Percentiles rank a stretch among this genome's conserved stretches.
These are phyloP conservation scores for Carex sylvatica DNA, from an alignment of 202 grass and related monocot genomes.

Conservation along the genomic window DNA sequence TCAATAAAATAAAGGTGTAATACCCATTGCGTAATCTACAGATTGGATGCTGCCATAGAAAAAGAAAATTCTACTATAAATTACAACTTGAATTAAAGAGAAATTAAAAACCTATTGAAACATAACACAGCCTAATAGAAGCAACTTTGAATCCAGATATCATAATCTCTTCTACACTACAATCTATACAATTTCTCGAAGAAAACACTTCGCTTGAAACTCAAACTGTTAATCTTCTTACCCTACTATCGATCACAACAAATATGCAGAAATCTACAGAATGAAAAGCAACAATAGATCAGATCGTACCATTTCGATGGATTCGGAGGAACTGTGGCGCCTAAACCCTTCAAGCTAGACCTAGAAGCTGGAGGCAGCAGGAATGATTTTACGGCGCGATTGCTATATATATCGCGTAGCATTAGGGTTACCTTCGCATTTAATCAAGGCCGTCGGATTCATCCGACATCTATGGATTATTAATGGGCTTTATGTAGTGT, in stretches of 20 bases:
- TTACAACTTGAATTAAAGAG: not conserved
- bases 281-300: not conserved
- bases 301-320: not conserved
- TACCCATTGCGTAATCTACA: not conserved
- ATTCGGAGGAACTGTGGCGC: not conserved
- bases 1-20: not conserved
- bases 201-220: not conserved
- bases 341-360: slow-evolving; percentile 4
- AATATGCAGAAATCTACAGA: not conserved
- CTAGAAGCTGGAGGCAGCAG: not conserved
- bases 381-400: not conserved
- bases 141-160: not conserved
- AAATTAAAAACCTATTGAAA: not conserved
- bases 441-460: not conserved
- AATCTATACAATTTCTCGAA: not conserved
- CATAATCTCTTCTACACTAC: not conserved
- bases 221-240: not conserved
- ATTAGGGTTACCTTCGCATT: not conserved
- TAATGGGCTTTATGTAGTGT: not conserved
- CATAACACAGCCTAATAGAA: not conserved
- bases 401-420: not conserved
- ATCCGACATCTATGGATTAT: not conserved
- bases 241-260: not conserved
- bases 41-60: not conserved
- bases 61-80: not conserved